Evolutionary conservation across 78 protist genomes (phyloP).

Genomic region (Tieghemostelium lacteum): DNA sequence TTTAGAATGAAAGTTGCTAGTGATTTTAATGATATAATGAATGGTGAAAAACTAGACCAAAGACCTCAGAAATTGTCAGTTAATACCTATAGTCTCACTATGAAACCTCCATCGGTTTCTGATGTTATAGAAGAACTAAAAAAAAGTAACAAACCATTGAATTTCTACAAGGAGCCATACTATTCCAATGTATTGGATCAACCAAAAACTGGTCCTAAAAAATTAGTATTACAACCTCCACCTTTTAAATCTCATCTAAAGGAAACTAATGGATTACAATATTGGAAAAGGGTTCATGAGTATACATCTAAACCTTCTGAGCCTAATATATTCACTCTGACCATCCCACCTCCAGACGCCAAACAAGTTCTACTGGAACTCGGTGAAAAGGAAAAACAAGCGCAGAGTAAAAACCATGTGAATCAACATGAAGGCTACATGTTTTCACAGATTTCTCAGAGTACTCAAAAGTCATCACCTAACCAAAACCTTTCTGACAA

Average conservation of each 20-base stretch:
- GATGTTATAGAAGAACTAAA: conserved; percentile 33
- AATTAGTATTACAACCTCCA: neutral
- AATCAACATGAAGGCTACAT: too few species aligned
- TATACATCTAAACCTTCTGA: too few species aligned
- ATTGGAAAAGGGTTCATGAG: conserved; percentile 39
- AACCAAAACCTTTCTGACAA: neutral
- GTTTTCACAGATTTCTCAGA: conserved; percentile 68
- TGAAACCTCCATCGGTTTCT: conserved; percentile 6
- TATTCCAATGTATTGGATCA: conserved; percentile 42
- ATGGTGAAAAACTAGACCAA: too few species aligned
- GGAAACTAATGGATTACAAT: conserved; percentile 21
- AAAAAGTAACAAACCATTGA: conserved; percentile 23
- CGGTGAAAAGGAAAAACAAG: neutral
- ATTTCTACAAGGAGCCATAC: conserved; percentile 54
- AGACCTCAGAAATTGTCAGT: too few species aligned
- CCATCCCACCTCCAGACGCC: conserved; percentile 45
- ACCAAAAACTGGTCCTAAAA: conserved; percentile 31
- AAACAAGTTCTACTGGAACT: conserved; percentile 1
- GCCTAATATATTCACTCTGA: conserved; percentile 42
- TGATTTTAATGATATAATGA: too few species aligned
- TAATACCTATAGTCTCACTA: too few species aligned
- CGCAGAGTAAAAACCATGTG: neutral
- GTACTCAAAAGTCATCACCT: conserved; percentile 22
- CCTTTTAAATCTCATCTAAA: conserved; percentile 9
- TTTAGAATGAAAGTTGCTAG: too few species aligned